Base-by-base conservation (phyloP, 2,329 filamentous ascomycete species). In the Pestalotiopsis sp. region DNA sequence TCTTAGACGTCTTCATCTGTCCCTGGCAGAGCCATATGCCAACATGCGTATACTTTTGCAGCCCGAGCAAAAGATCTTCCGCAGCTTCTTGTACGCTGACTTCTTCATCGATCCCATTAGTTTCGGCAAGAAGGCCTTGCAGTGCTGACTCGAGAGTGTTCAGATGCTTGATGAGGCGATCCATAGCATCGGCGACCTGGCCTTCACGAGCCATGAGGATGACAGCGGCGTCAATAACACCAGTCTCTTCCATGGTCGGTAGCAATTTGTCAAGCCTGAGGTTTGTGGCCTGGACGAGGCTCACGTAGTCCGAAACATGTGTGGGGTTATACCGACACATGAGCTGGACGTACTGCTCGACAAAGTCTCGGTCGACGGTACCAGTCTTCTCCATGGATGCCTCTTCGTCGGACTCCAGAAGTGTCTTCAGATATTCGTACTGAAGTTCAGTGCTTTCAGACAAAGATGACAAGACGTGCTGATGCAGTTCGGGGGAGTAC, bases 11-110 rank as follows among this genome's bases (percentile, higher is more conserved):
- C 75, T 92, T 93, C 63, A 89, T 93, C 77, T 97, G 94, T 1
- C 92, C 90, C 80, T 97, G 93, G 74, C 96, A 98, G 13, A 99
- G 84, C 96, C 96, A 99, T 65, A 97, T 95, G 14, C 97, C 96
- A 1, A 99, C 93, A 72, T 94, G 91, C 1, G 92, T 90, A 80
- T 97, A 98, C 78, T 97, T 98, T 70, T 97, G 91, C 20, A 99
- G 83, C 0, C 92, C 90, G 68, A 90, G 88, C 4, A 97, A 85
- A 1, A 97, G 85, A 68, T 95, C 92, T 68, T 92, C 88, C 0
- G 92, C 89, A 0, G 92, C 88, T 71, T 91, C 89, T 69, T 90
- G 87, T 2, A 91, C 71, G 39, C 83, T 77, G 1, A 83, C 80
- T 1, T 85, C 82, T 68, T 91, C 87, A 1, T 85, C 84, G 36